Base-by-base conservation (phyloP, 192 early-diverging fungal genomes). In the Allomyces macrogynus region DNA sequence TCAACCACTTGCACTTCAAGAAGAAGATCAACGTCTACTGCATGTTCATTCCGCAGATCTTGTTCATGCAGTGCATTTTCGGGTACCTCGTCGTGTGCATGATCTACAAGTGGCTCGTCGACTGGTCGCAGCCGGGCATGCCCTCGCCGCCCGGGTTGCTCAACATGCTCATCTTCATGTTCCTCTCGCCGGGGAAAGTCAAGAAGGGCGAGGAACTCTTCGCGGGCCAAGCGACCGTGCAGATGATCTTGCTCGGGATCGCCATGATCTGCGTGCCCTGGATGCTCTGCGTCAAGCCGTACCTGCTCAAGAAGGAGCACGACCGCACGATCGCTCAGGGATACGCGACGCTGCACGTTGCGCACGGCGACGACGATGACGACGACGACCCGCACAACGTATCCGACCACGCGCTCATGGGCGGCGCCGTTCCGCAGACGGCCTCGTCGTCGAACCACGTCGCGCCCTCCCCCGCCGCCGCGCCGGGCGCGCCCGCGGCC, bases 91-190 rank as follows among this genome's bases (percentile, higher is more conserved):
- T 85, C 25, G 74, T 95, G 66, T 76, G 89, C 20, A 97, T 99
- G 63, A 68, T 94, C 60, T 87, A 89, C 86, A 99, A 99, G 76
- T 99, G 96, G 96, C 79, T 84, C 54, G 87, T 88, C 14, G 76
- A 92, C 78, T 99, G 92, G 89, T 68, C 86, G 54, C 40, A 68
- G 43, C 66, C 87, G 23, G 84, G 71, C 27, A 73, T 75, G 65
- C 81, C 89, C 75, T 77, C 87, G 43, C 88, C 95, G 4, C 96
- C 96, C 23, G 89, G 89, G 54, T 75, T 99, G 74, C 79, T 99
- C 40, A 99, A 99, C 82, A 95, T 89, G 69, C 82, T 99, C 67
- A 99, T 99, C 72, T 96, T 94, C 77, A 99, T 99, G 96, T 92
- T 99, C 77, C 75, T 99, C 67, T 82, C 85, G 32, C 96, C 96